Evolutionary conservation across 169 alveolate species (phyloP).

Genomic region (Neospora caninum): DNA sequence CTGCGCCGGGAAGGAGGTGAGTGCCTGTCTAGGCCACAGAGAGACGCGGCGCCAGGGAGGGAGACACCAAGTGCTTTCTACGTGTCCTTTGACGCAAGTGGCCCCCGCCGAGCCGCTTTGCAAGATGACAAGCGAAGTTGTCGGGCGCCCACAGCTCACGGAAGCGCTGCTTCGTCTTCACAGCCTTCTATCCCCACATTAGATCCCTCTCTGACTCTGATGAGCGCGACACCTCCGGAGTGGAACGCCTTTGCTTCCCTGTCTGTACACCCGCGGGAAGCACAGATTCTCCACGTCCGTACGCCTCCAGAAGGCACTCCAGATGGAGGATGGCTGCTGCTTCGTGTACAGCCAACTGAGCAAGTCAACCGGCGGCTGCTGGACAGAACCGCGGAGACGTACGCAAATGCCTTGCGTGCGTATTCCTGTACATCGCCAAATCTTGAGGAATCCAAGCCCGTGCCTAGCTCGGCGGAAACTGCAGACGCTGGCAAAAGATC

Average conservation of each 20-base stretch:
- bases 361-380: not conserved
- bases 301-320: not conserved
- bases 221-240: not conserved
- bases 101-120: not conserved
- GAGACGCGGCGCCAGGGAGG: not conserved
- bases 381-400: not conserved
- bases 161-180: not conserved
- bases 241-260: not conserved
- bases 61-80: not conserved
- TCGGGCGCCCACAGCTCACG: not conserved
- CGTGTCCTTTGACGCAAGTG: not conserved
- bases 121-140: not conserved
- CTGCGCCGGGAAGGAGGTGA: not conserved
- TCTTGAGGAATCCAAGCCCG: too few species aligned
- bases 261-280: not conserved
- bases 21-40: too few species aligned
- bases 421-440: not conserved
- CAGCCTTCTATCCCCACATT: not conserved
- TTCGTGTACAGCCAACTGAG: not conserved
- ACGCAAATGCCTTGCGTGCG: not conserved
- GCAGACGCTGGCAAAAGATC: too few species aligned
- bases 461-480: too few species aligned
- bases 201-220: not conserved
- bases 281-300: not conserved
- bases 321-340: constrained; percentile 29